phyloP scores from a whole-genome alignment of 495 filamentous ascomycete species.

The Lasiosphaeriaceae sp. region DNA sequence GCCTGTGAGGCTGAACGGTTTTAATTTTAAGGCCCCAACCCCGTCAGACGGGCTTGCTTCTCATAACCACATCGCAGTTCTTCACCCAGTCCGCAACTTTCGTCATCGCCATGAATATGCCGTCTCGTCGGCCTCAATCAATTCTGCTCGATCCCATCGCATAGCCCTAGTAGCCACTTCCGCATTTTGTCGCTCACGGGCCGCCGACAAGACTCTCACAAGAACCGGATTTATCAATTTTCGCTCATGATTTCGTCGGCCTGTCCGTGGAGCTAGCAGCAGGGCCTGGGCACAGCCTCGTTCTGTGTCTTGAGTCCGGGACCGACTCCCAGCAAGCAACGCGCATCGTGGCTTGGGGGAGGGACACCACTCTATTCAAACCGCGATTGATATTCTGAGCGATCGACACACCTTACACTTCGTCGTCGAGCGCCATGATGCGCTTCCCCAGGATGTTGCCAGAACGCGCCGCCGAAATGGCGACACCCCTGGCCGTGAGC shows the following conservation, averaged over 20 bases:
- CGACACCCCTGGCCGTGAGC: constrained; percentile 16
- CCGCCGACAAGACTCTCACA: neutral
- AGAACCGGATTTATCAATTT: neutral
- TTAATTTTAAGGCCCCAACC: constrained; percentile 8
- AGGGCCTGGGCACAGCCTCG: constrained; percentile 7
- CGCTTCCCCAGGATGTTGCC: neutral
- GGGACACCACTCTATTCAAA: neutral
- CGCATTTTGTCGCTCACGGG: neutral
- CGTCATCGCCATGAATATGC: neutral
- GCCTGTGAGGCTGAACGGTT: constrained; percentile 14
- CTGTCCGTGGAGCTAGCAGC: constrained; percentile 10
- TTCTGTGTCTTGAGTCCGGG: neutral
- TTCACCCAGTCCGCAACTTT: neutral
- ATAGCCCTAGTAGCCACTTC: neutral
- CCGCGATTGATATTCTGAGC: constrained; percentile 5
- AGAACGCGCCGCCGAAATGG: constrained; percentile 14
- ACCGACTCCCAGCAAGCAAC: neutral
- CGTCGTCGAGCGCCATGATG: neutral
- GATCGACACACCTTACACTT: neutral
- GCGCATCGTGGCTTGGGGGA: constrained; percentile 4
- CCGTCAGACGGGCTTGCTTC: neutral
- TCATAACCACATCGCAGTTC: constrained; percentile 3
- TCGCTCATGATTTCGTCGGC: constrained; percentile 13
- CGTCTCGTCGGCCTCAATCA: too few species aligned
- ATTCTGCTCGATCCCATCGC: too few species aligned